These are phyloP conservation scores for Chlorella sorokiniana DNA, from an alignment of 139 green algal genomes.

Conservation along the genomic window DNA sequence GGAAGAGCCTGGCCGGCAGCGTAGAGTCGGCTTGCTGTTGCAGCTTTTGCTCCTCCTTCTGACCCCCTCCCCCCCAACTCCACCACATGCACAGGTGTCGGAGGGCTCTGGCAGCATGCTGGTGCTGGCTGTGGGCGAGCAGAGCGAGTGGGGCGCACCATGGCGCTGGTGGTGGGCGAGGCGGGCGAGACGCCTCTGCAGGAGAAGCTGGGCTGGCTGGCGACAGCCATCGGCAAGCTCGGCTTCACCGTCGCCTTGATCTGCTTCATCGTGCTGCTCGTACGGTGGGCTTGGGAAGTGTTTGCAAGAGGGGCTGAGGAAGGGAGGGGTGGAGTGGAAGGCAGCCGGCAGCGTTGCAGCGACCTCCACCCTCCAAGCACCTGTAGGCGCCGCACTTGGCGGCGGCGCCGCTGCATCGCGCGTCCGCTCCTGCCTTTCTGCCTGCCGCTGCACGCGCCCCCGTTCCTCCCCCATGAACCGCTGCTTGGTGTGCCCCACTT, in stretches of 20 bases:
- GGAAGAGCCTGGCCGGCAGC: no score
- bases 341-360: no score
- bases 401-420: no score
- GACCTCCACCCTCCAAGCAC: no score
- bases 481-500: not conserved
- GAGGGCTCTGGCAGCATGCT: constrained; percentile 82
- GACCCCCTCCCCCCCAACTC: no score
- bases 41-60: no score
- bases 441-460: not conserved
- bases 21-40: no score
- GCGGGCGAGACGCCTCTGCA: constrained; percentile 90
- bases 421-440: no score
- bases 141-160: constrained; percentile 92
- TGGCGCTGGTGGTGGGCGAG: constrained; percentile 85
- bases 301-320: no score
- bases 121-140: constrained; percentile 76
- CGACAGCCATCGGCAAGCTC: constrained; percentile 91
- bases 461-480: no score
- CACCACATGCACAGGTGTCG: constrained; percentile 72
- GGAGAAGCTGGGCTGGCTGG: constrained; percentile 87
- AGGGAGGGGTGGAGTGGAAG: no score
- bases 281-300: constrained; percentile 69
- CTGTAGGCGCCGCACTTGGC: no score
- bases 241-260: constrained; percentile 87
- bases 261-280: constrained; percentile 90